Evolutionary conservation across 2,329 filamentous ascomycete genomes (phyloP), one percentile per base, ranked within the genome.

Genomic region (Trichoderma asperellum): DNA sequence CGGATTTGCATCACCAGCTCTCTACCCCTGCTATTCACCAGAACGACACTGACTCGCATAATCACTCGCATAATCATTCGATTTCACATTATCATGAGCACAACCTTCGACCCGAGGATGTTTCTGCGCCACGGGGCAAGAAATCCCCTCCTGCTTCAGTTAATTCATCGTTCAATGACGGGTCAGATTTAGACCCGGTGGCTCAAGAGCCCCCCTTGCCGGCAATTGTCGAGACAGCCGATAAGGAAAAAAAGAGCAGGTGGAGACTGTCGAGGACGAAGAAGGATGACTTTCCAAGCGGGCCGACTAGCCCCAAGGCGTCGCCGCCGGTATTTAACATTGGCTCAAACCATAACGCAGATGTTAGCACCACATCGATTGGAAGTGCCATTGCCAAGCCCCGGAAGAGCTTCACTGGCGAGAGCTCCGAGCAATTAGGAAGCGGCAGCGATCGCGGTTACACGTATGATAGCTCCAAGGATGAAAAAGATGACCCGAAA

Each of bases 61-160:
- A 81, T 2, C 84, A 87, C 56, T 76, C 76, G 21, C 80, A 82
- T 1, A 82, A 81, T 2, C 84, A 87, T 55, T 76, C 81, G 12
- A 87, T 81, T 2, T 83, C 82, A 29, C 82, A 78, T 70, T 82
- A 78, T 29, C 84, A 83, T 12, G 65, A 68, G 16, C 84, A 72
- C 72, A 81, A 72, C 52, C 77, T 82, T 68, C 83, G 84, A 63
- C 79, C 83, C 67, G 86, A 79, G 4, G 77, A 80, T 63, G 77
- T 86, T 0, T 77, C 94, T 62, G 77, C 86, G 0, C 77, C 94
- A 37, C 89, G 88, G 72, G 88, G 90, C 0, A 88, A 89, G 72
- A 86, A 86, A 70, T 97, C 93, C 0, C 92, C 92, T 0, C 88
- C 92, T 0, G 88, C 90, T 2, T 97, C 94, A 0, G 84, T 94